Evolutionary conservation across 495 filamentous ascomycete genomes (phyloP).

Genomic region (Tuber borchii): DNA sequence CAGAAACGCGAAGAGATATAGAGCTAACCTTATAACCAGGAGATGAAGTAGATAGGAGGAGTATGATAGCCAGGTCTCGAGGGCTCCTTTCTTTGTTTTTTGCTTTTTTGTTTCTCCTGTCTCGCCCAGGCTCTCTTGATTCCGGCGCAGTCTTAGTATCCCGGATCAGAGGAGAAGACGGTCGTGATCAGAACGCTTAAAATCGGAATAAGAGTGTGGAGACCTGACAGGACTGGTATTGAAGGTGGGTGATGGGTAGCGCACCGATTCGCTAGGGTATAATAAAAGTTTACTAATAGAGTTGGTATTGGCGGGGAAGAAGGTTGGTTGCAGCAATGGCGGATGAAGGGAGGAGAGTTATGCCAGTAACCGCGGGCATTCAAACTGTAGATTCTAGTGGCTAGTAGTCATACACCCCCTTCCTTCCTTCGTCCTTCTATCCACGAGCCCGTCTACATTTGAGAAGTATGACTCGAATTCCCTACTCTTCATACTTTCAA

Average conservation of each 20-base stretch:
- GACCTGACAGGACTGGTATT: not conserved
- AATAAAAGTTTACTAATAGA: constrained; percentile 8
- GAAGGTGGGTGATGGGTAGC: constrained; percentile 7
- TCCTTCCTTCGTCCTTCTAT: not conserved
- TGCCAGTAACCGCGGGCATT: not conserved
- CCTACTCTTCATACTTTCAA: not conserved
- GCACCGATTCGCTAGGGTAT: not conserved
- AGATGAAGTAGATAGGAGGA: not conserved
- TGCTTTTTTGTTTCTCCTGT: not conserved
- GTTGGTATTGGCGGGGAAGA: constrained; percentile 6
- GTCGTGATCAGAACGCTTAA: not conserved
- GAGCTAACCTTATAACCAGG: constrained; percentile 4
- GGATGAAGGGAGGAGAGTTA: constrained; percentile 13
- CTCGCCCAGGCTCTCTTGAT: not conserved
- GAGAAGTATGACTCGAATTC: not conserved
- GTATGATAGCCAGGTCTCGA: not conserved
- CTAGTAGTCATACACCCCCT: not conserved
- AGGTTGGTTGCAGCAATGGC: not conserved
- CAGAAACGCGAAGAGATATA: not conserved
- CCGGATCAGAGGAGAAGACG: not conserved
- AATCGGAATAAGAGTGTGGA: not conserved
- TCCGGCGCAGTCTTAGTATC: not conserved
- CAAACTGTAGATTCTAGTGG: not conserved
- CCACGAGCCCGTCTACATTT: not conserved
- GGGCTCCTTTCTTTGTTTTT: not conserved